Conservation (phyloP, 176 grass and related monocot genomes). For the Triticum timopheevii region DNA sequence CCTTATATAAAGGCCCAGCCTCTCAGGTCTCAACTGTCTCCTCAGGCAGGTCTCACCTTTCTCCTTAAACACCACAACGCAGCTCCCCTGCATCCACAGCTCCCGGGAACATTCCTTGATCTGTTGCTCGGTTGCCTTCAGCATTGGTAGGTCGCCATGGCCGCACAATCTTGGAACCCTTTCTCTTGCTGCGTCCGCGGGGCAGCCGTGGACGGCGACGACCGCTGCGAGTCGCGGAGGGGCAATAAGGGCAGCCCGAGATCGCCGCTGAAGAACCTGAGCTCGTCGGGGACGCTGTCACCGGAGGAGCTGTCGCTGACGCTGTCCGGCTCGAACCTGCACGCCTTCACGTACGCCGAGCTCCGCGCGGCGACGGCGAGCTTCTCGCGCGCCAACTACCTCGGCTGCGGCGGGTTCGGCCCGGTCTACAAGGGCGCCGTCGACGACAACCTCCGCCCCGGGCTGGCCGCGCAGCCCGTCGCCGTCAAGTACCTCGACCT, state of each 20-base stretch:
- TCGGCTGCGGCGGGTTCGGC: slow-evolving; percentile 84
- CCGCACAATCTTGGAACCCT: neutral
- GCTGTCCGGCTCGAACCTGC: slow-evolving; percentile 67
- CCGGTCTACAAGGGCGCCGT: slow-evolving; percentile 73
- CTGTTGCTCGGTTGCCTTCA: no score
- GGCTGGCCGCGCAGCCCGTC: slow-evolving; percentile 54
- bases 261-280: slow-evolving; percentile 59
- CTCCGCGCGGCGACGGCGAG: slow-evolving; percentile 49
- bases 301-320: slow-evolving; percentile 77
- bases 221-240: neutral
- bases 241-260: slow-evolving; percentile 26
- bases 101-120: neutral
- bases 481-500: slow-evolving; percentile 89
- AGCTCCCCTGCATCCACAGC: neutral
- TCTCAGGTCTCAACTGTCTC: neutral
- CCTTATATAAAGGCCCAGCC: slow-evolving; percentile 39
- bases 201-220: neutral
- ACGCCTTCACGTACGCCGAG: slow-evolving; percentile 75
- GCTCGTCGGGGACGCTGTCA: slow-evolving; percentile 60
- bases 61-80: neutral
- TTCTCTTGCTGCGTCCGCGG: slow-evolving; percentile 44
- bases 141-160: slow-evolving; percentile 3
- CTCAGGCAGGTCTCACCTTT: neutral
- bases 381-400: slow-evolving; percentile 72
- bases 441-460: slow-evolving; percentile 54